These are phyloP conservation scores for Arthrinium puccinioides DNA, from an alignment of 2,329 filamentous ascomycete species.

Conservation along the genomic window DNA sequence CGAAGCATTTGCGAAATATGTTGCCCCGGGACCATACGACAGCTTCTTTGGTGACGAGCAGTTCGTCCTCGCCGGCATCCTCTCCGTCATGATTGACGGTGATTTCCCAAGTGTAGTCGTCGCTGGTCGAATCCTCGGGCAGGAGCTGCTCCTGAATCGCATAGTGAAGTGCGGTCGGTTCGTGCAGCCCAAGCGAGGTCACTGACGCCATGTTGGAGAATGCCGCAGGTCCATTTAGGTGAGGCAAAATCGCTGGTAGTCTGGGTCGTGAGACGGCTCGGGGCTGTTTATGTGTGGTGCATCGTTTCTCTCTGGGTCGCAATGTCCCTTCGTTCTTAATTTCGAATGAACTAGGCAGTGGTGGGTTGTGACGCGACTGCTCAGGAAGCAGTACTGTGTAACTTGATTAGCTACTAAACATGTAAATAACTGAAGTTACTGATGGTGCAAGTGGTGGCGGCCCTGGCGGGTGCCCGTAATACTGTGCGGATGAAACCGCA, in stretches of 20 bases:
- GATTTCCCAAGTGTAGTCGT: conserved; percentile 72
- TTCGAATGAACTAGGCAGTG: too few relatives aligned
- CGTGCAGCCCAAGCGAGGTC: conserved; percentile 84
- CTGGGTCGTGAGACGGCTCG: neutral
- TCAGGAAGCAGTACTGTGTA: too few relatives aligned
- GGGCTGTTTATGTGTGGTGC: too few relatives aligned
- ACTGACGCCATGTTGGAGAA: conserved; percentile 69
- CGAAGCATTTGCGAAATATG: conserved; percentile 77
- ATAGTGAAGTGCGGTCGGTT: conserved; percentile 76
- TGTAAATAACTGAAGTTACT: too few relatives aligned
- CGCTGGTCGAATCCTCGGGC: conserved; percentile 54
- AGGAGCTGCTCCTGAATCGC: conserved; percentile 76
- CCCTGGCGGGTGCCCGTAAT: too few relatives aligned
- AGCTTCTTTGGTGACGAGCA: conserved; percentile 66
- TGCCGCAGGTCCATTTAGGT: conserved; percentile 11
- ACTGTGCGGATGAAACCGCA: too few relatives aligned
- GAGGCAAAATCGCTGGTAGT: neutral
- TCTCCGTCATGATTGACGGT: conserved; percentile 31
- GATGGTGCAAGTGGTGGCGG: too few relatives aligned
- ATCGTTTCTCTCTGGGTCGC: too few relatives aligned
- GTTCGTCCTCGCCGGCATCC: conserved; percentile 61
- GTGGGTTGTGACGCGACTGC: too few relatives aligned
- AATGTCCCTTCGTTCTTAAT: too few relatives aligned
- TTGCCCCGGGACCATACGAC: conserved; percentile 88
- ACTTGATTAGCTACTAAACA: too few relatives aligned